phyloP scores from a whole-genome alignment of 371 early-diverging fungal species.

The Rhizopus microsporus region DNA sequence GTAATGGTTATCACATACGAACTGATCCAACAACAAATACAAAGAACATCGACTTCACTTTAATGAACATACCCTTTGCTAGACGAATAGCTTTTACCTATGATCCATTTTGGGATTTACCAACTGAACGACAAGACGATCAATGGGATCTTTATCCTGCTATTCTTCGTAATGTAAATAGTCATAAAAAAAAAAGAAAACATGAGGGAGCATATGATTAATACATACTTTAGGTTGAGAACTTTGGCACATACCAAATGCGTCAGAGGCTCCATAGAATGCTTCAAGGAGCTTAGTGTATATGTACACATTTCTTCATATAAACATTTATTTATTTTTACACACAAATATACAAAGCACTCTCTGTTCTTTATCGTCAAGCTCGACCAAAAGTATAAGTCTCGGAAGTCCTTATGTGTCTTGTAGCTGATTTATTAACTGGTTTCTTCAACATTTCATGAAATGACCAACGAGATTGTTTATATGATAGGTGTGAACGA shows the following conservation, averaged over 20 bases:
- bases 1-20: constrained; percentile 35
- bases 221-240: constrained; percentile 34
- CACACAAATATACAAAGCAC: background rate
- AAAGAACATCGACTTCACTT: constrained; percentile 27
- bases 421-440: background rate
- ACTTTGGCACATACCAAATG: constrained; percentile 51
- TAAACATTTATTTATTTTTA: background rate
- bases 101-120: constrained; percentile 23
- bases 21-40: constrained; percentile 13
- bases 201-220: background rate
- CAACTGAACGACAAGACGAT: constrained; percentile 12
- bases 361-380: background rate
- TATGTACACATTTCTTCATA: background rate
- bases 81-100: constrained; percentile 7
- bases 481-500: background rate
- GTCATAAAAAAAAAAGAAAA: background rate
- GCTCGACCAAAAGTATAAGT: constrained; percentile 4
- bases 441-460: background rate
- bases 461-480: constrained; percentile 3
- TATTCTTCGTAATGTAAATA: constrained; percentile 41
- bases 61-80: constrained; percentile 17
- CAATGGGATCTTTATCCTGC: constrained; percentile 48
- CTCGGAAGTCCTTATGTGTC: constrained; percentile 3
- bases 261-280: constrained; percentile 37
- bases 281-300: constrained; percentile 9